phyloP scores from a whole-genome alignment of 139 green algal genomes.

The Medakamo hakoo region DNA sequence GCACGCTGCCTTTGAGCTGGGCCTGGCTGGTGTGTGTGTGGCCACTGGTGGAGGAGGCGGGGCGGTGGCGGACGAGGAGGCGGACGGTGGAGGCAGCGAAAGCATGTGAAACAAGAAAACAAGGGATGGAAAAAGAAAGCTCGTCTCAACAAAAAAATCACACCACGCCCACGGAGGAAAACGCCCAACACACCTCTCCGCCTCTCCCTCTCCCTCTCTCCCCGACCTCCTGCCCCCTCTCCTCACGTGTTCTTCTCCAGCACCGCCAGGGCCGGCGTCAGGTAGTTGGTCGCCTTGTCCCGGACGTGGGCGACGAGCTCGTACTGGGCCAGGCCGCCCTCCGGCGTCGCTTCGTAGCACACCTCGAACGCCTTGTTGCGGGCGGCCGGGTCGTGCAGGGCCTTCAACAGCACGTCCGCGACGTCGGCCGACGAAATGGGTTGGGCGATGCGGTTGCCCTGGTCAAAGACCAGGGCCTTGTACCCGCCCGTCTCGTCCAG shows the following conservation, averaged over 20 bases:
- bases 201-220: neutral
- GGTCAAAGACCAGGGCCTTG: constrained; percentile 95
- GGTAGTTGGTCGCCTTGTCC: constrained; percentile 65
- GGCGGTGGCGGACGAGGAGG: no score
- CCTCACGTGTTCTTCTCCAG: constrained; percentile 75
- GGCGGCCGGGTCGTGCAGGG: constrained; percentile 51
- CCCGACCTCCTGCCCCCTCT: neutral
- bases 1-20: neutral
- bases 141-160: neutral
- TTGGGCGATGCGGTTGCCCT: constrained; percentile 66
- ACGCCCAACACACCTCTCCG: no score
- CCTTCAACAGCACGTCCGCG: constrained; percentile 86
- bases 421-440: constrained; percentile 84
- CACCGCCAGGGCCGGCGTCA: constrained; percentile 48
- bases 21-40: neutral
- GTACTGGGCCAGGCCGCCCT: constrained; percentile 47
- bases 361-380: constrained; percentile 98
- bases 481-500: constrained; percentile 88
- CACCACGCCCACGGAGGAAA: no score
- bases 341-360: constrained; percentile 58
- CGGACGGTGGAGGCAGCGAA: no score
- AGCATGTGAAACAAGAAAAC: neutral
- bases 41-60: no score
- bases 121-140: neutral
- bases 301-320: constrained; percentile 73